Conservation (phyloP, 805 yeast genomes). For the Pichia pseudocactophila region DNA sequence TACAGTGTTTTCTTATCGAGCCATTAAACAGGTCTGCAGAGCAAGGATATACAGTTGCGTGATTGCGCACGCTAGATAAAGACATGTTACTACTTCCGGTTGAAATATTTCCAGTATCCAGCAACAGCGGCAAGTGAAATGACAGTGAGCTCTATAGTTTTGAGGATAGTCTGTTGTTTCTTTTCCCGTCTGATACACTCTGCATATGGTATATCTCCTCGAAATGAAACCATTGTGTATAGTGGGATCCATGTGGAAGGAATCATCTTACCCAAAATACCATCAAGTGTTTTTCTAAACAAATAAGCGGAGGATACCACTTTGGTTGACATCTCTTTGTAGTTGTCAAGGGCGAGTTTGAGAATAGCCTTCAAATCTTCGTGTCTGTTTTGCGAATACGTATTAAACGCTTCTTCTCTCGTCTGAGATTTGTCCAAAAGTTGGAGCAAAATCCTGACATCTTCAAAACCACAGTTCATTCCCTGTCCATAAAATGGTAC, state of each 20-base stretch:
- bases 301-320: slow-evolving; percentile 56
- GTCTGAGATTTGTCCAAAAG: slow-evolving; percentile 33
- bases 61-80: background rate
- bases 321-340: slow-evolving; percentile 77
- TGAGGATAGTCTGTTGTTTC: slow-evolving; percentile 47
- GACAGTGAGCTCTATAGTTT: slow-evolving; percentile 17
- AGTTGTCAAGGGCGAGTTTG: slow-evolving; percentile 71
- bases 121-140: slow-evolving; percentile 8
- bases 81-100: background rate
- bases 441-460: slow-evolving; percentile 59
- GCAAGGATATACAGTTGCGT: background rate
- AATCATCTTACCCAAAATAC: slow-evolving; percentile 45
- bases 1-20: no score
- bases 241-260: slow-evolving; percentile 73
- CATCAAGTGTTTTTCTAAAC: slow-evolving; percentile 61
- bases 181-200: slow-evolving; percentile 48
- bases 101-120: slow-evolving; percentile 2
- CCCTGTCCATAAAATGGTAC: slow-evolving; percentile 99
- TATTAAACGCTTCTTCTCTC: slow-evolving; percentile 40
- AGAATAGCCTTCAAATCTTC: slow-evolving; percentile 68
- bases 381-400: slow-evolving; percentile 48
- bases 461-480: slow-evolving; percentile 94
- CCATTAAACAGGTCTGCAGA: no score
- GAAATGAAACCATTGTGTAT: slow-evolving; percentile 87
- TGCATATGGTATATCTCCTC: slow-evolving; percentile 73